Evolutionary conservation across 352 stramenopile species (phyloP), one percentile per base, ranked within the genome.

Genomic region (Pythium myriotylum): DNA sequence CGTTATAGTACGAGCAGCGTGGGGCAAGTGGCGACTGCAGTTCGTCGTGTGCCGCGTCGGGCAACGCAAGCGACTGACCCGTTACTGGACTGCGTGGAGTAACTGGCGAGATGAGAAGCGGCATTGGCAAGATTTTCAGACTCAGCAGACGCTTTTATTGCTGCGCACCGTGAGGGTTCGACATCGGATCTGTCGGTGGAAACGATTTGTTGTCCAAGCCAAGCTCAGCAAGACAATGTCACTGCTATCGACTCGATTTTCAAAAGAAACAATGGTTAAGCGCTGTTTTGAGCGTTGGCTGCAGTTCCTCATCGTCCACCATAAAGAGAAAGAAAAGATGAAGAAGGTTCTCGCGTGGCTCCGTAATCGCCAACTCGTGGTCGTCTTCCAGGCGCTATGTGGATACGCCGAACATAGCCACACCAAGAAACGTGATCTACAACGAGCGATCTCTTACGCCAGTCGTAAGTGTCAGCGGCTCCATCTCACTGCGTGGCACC

Each of bases 401-500:
- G 0, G 0, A 3, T 39, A 67, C 29, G 32, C 57, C 0, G n/a
- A n/a, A 0, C 20, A 23, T 6, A 35, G 45, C 3, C 54, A 52
- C 12, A 14, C 13, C 22, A 62, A 67, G 41, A 47, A 54, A 33
- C 5, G n/a, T 1, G 7, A 27, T 8, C n/a, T 22, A 0, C 29
- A 17, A 7, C 37, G 12, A 0, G 62, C 62, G 9, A n/a, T 1
- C 4, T 10, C 26, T 4, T 37, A 61, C 40, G 19, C 39, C 16
- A 29, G 6, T 4, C 35, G 42, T 2, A 33, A 22, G 6, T 12
- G 20, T 0, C 2, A n/a, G 23, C 4, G 24, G 0, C 27, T 8
- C 6, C 9, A 20, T 2, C 70, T 85, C 24, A 19, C 5, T 8
- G 32, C n/a, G 24, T 89, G 79, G 79, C 59, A 54, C 27, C 4